Conservation (phyloP, 257 asterid species). For the Hygrophila difformis region DNA sequence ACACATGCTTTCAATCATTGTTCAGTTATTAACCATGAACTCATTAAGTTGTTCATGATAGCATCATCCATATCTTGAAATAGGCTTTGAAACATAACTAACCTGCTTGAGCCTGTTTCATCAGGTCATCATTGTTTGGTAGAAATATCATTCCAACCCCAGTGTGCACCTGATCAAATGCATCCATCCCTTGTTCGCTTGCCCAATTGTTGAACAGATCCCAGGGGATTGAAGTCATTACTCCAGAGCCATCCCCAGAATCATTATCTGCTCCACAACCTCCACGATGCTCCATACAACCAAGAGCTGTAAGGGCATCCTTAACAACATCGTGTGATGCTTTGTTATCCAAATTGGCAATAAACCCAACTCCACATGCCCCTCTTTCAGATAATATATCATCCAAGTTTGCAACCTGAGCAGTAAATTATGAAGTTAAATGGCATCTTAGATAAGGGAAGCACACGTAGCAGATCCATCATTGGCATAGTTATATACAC, state of each 20-base stretch:
- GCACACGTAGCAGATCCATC: conserved; percentile 1
- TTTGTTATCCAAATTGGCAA: conserved; percentile 84
- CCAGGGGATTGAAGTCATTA: conserved; percentile 98
- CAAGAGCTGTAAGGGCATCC: conserved; percentile 96
- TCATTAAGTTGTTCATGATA: not conserved
- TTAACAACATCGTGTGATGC: conserved; percentile 64
- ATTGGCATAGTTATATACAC: conserved; percentile 3
- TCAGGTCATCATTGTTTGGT: conserved; percentile 59
- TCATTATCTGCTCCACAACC: conserved; percentile 99
- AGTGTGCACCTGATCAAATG: conserved; percentile 73
- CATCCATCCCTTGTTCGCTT: conserved; percentile 53
- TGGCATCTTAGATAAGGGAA: conserved; percentile 1
- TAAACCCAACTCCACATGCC: conserved; percentile 98
- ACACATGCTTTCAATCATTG: not conserved
- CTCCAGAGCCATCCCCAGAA: conserved; percentile 98
- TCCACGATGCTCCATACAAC: conserved; percentile 99
- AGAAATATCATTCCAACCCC: conserved; percentile 96
- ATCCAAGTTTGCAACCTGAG: conserved; percentile 80
- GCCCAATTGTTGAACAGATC: conserved; percentile 89
- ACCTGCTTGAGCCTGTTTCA: conserved; percentile 78
- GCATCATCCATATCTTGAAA: not conserved
- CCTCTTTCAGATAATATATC: conserved; percentile 88
- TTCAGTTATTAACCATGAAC: conserved; percentile 7
- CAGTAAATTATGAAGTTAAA: conserved; percentile 3
- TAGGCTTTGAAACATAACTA: conserved; percentile 8